Conservation (phyloP, 2,329 filamentous ascomycete genomes). For the Sclerotinia spermophila region DNA sequence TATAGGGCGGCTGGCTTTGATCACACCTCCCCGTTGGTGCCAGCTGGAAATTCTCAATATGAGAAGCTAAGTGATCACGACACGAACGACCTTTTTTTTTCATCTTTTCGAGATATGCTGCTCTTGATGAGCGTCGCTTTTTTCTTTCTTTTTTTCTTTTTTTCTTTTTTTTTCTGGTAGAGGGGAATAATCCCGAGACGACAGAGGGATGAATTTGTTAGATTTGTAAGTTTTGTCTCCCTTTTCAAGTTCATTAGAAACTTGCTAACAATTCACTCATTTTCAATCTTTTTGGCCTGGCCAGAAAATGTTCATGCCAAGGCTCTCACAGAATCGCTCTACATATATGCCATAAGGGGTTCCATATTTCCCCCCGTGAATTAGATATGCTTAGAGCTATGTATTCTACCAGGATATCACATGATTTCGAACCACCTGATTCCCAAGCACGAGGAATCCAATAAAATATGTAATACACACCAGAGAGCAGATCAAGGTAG, state of each 20-base stretch:
- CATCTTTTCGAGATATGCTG: too few species aligned
- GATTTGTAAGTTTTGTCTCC: not conserved
- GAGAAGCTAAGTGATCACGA: conserved; percentile 10
- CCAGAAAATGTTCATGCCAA: not conserved
- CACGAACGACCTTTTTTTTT: not conserved
- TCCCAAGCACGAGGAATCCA: too few species aligned
- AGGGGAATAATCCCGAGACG: too few species aligned
- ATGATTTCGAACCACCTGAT: too few species aligned
- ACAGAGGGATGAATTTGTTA: too few species aligned
- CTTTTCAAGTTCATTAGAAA: fast-evolving
- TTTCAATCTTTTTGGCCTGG: not conserved
- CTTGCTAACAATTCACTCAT: not conserved
- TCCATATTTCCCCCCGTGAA: fast-evolving
- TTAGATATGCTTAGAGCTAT: not conserved
- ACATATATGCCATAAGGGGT: fast-evolving
- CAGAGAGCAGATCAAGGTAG: too few species aligned
- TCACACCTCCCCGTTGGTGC: conserved; percentile 13
- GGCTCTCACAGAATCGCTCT: not conserved
- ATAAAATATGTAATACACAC: too few species aligned
- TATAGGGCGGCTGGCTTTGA: conserved; percentile 3
- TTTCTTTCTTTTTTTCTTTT: too few species aligned
- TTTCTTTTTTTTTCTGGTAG: too few species aligned
- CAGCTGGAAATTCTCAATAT: conserved; percentile 2
- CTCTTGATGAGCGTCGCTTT: too few species aligned
- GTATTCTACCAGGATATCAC: not conserved